phyloP scores from a whole-genome alignment of 73 alveolate genomes.

The Symbiodinium natans region DNA sequence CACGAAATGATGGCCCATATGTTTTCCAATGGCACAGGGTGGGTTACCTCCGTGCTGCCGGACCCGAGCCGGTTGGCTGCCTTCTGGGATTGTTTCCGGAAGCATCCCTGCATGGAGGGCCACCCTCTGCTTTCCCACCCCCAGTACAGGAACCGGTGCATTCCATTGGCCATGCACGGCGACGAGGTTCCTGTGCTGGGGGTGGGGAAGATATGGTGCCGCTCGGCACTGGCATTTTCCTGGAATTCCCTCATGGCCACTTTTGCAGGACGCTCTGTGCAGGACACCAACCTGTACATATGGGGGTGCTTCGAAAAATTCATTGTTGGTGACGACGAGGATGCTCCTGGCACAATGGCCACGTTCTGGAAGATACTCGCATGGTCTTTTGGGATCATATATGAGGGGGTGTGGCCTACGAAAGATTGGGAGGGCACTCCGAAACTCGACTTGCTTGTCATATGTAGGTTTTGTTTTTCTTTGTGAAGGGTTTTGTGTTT shows the following conservation, averaged over 20 bases:
- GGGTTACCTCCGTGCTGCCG: not conserved
- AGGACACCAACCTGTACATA: not conserved
- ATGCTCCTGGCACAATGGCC: not conserved
- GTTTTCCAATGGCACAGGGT: not conserved
- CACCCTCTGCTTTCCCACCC: not conserved
- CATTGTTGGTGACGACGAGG: no score
- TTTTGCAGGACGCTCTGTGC: not conserved
- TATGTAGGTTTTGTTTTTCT: no score
- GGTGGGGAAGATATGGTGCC: constrained; percentile 14
- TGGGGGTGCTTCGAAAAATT: constrained; percentile 17
- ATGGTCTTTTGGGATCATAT: not conserved
- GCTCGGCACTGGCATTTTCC: not conserved
- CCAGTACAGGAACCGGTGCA: no score
- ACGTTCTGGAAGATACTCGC: not conserved
- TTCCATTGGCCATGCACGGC: not conserved
- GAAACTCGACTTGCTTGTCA: no score
- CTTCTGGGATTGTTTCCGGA: not conserved
- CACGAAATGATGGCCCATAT: not conserved
- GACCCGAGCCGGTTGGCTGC: not conserved
- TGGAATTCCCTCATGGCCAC: not conserved
- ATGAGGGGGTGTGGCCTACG: not conserved
- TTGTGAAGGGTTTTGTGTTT: no score
- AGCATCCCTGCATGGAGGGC: not conserved
- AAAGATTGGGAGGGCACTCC: not conserved
- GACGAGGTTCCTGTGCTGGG: constrained; percentile 28